A percentile compares a stretch with the other conserved stretches of the same genome.
Conservation (phyloP, 1,284 basidiomycete species). For the Leccinum fallax region DNA sequence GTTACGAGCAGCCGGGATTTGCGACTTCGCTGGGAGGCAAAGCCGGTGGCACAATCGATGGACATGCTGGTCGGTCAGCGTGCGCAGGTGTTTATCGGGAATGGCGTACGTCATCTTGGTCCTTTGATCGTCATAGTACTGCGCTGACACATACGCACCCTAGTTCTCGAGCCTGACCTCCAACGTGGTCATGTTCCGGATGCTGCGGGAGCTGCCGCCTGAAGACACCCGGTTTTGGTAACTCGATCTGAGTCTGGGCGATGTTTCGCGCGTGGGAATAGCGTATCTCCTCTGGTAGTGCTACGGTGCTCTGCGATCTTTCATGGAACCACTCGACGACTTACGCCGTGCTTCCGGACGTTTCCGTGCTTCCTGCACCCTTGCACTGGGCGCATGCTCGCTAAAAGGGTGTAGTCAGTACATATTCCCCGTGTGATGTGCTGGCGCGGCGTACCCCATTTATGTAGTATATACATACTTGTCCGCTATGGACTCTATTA, state of each 20-base stretch:
- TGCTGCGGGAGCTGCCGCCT: constrained; percentile 37
- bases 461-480: constrained; percentile 9
- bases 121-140: neutral
- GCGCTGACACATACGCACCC: constrained; percentile 1
- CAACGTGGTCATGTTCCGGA: constrained; percentile 56
- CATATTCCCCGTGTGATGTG: constrained; percentile 1
- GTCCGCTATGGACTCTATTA: constrained; percentile 11
- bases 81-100: constrained; percentile 56
- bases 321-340: neutral
- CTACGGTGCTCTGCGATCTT: neutral
- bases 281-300: neutral
- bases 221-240: constrained; percentile 43
- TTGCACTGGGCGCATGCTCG: neutral
- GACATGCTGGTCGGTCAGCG: constrained; percentile 55
- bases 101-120: constrained; percentile 46
- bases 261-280: neutral
- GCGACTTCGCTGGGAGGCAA: constrained; percentile 45
- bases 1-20: constrained; percentile 51
- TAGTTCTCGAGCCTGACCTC: constrained; percentile 62
- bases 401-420: constrained; percentile 5
- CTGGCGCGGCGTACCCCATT: constrained; percentile 1
- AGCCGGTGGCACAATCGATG: constrained; percentile 48
- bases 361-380: neutral
- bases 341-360: neutral
- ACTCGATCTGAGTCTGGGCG: neutral